Conservation (phyloP, 2,329 filamentous ascomycete species). For the Blastomyces percursus region DNA sequence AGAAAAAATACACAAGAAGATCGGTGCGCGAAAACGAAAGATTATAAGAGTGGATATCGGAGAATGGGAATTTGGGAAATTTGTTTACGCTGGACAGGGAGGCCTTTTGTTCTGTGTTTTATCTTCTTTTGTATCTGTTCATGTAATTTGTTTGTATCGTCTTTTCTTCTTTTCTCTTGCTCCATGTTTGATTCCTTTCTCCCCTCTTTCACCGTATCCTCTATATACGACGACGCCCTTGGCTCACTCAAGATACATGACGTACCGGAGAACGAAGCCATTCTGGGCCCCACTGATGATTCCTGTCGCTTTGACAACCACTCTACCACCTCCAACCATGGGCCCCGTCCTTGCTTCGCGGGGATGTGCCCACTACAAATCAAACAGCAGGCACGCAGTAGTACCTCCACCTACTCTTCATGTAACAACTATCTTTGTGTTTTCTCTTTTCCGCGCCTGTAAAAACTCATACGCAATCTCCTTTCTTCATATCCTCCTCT, state of each 20-base stretch:
- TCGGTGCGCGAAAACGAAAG: background rate
- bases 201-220: background rate
- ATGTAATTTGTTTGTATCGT: background rate
- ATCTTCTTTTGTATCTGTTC: background rate
- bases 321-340: no score
- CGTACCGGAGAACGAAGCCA: background rate
- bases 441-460: background rate
- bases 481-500: background rate
- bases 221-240: background rate
- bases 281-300: background rate
- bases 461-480: background rate
- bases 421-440: background rate
- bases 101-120: background rate
- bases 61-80: background rate
- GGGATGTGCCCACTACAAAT: background rate
- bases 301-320: background rate
- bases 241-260: background rate
- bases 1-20: background rate
- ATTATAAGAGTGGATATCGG: slow-evolving; percentile 3
- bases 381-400: background rate
- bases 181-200: background rate
- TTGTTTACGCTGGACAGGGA: background rate
- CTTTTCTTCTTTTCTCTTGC: background rate
- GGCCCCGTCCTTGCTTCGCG: background rate
- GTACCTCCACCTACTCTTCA: background rate